A percentile compares a stretch with the other conserved stretches of the same genome.
Evolutionary conservation across 2,329 filamentous ascomycete species (phyloP).

Genomic region (Leptoxyphium fumago): DNA sequence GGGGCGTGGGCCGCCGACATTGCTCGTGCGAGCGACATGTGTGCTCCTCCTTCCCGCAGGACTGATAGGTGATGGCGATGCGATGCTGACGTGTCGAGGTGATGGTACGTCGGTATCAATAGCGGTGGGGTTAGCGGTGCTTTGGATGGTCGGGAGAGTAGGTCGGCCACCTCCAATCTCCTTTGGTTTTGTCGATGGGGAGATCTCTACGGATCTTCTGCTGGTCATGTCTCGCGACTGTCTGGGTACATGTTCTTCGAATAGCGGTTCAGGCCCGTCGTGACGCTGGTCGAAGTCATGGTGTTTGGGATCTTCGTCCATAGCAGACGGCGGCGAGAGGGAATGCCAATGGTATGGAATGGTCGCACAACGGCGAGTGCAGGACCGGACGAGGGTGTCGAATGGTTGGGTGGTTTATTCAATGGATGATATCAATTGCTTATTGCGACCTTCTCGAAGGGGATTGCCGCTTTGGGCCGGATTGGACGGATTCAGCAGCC

Average conservation of each 20-base stretch:
- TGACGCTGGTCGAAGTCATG: conserved; percentile 22
- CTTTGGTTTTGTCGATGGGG: background rate
- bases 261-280: conserved; percentile 13
- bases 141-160: background rate
- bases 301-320: conserved; percentile 11
- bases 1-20: background rate
- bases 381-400: no score
- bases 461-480: no score
- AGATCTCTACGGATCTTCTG: background rate
- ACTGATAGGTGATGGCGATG: background rate
- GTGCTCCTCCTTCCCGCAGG: background rate
- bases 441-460: no score
- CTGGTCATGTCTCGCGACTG: background rate
- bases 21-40: background rate
- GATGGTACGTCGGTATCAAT: background rate
- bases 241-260: background rate
- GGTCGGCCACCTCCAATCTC: background rate
- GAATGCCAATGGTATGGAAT: no score
- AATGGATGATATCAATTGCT: no score
- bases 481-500: no score
- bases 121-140: background rate
- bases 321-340: background rate
- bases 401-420: no score
- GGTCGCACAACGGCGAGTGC: no score
- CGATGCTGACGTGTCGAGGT: background rate